Percentiles rank a stretch among this genome's conserved stretches.
These are phyloP conservation scores for Apiospora saccharicola DNA, from an alignment of 2,329 filamentous ascomycete genomes.

Conservation along the genomic window DNA sequence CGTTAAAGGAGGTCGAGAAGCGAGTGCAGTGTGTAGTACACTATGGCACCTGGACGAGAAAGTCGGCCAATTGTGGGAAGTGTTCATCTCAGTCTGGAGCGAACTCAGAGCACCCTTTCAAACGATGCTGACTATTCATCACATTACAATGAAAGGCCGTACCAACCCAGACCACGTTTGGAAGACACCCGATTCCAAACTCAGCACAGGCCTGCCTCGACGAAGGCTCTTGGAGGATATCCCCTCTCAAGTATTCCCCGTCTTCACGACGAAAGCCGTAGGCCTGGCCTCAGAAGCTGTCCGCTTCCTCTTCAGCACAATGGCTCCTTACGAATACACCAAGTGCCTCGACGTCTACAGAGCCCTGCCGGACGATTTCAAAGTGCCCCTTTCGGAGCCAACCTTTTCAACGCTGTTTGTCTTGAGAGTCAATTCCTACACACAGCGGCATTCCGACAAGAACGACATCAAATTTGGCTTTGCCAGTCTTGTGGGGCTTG, in stretches of 20 bases:
- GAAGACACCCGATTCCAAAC: constrained; percentile 6
- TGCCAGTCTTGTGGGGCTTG: constrained; percentile 25
- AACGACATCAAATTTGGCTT: constrained; percentile 29
- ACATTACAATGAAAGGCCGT: background rate
- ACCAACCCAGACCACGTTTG: background rate
- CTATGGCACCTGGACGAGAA: constrained; percentile 27
- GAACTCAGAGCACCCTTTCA: background rate
- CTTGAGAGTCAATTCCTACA: constrained; percentile 27
- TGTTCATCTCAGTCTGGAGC: background rate
- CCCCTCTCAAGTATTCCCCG: background rate
- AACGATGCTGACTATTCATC: background rate
- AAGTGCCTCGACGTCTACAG: constrained; percentile 25
- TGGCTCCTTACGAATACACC: constrained; percentile 25
- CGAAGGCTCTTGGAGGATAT: background rate
- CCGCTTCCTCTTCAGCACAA: constrained; percentile 20
- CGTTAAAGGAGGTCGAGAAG: constrained; percentile 25
- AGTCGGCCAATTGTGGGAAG: constrained; percentile 15
- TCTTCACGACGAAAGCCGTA: constrained; percentile 19
- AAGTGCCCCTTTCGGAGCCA: constrained; percentile 23
- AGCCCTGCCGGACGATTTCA: constrained; percentile 1
- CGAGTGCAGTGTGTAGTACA: constrained; percentile 27
- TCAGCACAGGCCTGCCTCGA: background rate
- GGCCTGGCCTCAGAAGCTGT: constrained; percentile 26
- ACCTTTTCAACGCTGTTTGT: constrained; percentile 25
- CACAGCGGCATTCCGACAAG: constrained; percentile 26